phyloP scores from a whole-genome alignment of 805 yeast genomes.

The Yarrowia sp. region DNA sequence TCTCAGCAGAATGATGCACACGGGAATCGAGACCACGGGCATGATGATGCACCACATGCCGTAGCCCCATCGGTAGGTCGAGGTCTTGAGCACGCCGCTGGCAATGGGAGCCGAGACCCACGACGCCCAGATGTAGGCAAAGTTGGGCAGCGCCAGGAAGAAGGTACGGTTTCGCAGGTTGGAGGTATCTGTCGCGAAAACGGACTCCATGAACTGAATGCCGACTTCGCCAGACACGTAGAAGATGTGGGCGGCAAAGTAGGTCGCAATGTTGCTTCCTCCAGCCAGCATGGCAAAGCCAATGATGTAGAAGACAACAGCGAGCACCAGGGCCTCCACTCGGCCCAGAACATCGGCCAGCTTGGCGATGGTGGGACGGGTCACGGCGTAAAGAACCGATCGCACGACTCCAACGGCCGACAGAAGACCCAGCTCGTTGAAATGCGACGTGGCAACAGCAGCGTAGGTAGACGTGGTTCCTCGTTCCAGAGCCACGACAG shows the following conservation, averaged over 20 bases:
- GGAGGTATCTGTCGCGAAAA: slow-evolving; percentile 51
- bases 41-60: slow-evolving; percentile 57
- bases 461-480: slow-evolving; percentile 30
- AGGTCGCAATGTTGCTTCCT: slow-evolving; percentile 50
- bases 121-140: slow-evolving; percentile 48
- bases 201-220: slow-evolving; percentile 50
- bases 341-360: slow-evolving; percentile 54
- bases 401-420: slow-evolving; percentile 53
- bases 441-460: slow-evolving; percentile 55
- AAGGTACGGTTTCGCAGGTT: slow-evolving; percentile 53
- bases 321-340: slow-evolving; percentile 51
- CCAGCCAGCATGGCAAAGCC: slow-evolving; percentile 53
- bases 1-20: slow-evolving; percentile 52
- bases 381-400: slow-evolving; percentile 52
- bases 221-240: slow-evolving; percentile 53
- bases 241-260: slow-evolving; percentile 52
- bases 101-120: slow-evolving; percentile 51
- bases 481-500: slow-evolving; percentile 18
- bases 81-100: slow-evolving; percentile 46
- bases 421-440: slow-evolving; percentile 53
- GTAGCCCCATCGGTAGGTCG: slow-evolving; percentile 47
- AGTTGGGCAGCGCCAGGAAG: slow-evolving; percentile 46
- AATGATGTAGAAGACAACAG: slow-evolving; percentile 48
- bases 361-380: slow-evolving; percentile 54
- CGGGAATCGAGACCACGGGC: slow-evolving; percentile 67